These are phyloP conservation scores for Thielaviopsis euricoi DNA, from an alignment of 2,329 filamentous ascomycete species.

Conservation along the genomic window DNA sequence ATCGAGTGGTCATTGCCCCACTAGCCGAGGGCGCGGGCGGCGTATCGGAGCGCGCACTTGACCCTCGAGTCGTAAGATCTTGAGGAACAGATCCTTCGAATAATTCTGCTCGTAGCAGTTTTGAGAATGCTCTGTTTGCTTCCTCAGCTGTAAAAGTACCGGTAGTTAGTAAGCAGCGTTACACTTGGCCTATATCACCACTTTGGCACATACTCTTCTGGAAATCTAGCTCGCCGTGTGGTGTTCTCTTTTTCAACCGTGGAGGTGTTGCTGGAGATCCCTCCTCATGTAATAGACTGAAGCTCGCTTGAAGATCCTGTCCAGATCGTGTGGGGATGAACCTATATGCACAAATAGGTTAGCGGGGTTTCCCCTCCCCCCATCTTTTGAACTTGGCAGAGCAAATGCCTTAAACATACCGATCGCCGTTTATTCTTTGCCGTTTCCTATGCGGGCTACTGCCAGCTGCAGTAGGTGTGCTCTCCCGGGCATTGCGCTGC, in stretches of 20 bases:
- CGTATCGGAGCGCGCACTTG: conserved; percentile 42
- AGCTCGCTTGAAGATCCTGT: conserved; percentile 85
- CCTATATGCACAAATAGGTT: conserved; percentile 29
- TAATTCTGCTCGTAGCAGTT: conserved; percentile 72
- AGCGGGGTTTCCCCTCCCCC: neutral
- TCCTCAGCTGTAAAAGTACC: conserved; percentile 53
- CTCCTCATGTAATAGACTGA: conserved; percentile 80
- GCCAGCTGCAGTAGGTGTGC: conserved; percentile 34
- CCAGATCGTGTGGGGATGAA: conserved; percentile 92
- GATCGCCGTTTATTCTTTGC: conserved; percentile 42
- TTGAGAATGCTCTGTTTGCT: conserved; percentile 85
- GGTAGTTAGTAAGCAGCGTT: neutral
- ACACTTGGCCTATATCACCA: neutral
- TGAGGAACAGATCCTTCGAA: conserved; percentile 87
- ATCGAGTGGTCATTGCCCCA: conserved; percentile 56
- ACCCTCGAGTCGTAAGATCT: conserved; percentile 15
- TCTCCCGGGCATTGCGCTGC: conserved; percentile 23
- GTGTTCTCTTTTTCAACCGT: conserved; percentile 65
- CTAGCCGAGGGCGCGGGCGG: conserved; percentile 51
- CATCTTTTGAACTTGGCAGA: neutral
- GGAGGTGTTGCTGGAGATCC: conserved; percentile 85
- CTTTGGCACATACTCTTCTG: conserved; percentile 57
- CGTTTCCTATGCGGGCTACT: conserved; percentile 42
- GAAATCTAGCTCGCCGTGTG: conserved; percentile 82
- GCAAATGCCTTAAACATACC: conserved; percentile 28